Conservation (phyloP, 2,329 filamentous ascomycete species). For the Aspergillus japonicus region DNA sequence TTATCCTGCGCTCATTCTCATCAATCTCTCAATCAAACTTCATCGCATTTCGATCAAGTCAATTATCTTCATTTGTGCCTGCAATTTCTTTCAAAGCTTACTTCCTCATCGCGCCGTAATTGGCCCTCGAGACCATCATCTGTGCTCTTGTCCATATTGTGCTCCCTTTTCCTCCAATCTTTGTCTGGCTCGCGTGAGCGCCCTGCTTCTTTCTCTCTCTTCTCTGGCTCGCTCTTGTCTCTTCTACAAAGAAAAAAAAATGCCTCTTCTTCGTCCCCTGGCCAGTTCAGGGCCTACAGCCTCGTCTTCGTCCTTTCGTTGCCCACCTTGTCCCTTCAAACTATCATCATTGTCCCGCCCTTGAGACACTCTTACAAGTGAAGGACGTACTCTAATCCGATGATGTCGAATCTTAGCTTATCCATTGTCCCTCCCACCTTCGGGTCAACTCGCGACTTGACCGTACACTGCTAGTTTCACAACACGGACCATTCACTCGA, state of each 20-base stretch:
- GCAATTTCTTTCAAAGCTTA: conserved; percentile 15
- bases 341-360: conserved; percentile 24
- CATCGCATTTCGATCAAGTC: conserved; percentile 14
- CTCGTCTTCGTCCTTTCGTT: conserved; percentile 24
- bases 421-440: conserved; percentile 13
- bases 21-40: conserved; percentile 18
- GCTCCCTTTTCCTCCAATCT: conserved; percentile 11
- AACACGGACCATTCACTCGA: not conserved
- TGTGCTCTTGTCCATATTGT: conserved; percentile 4
- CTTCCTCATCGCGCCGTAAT: conserved; percentile 21
- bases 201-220: conserved; percentile 19
- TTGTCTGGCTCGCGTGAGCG: conserved; percentile 18
- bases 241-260: conserved; percentile 10
- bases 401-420: conserved; percentile 39
- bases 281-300: conserved; percentile 19
- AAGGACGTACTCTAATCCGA: conserved; percentile 37
- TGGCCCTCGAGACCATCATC: conserved; percentile 15
- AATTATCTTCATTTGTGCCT: conserved; percentile 11
- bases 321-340: conserved; percentile 24
- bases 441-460: not conserved
- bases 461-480: not conserved
- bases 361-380: conserved; percentile 21
- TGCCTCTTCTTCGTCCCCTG: conserved; percentile 16
- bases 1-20: conserved; percentile 15
- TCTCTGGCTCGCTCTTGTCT: conserved; percentile 16